Evolutionary conservation across 129 eudicot genomes (phyloP).

Genomic region (Tanacetum coccineum): DNA sequence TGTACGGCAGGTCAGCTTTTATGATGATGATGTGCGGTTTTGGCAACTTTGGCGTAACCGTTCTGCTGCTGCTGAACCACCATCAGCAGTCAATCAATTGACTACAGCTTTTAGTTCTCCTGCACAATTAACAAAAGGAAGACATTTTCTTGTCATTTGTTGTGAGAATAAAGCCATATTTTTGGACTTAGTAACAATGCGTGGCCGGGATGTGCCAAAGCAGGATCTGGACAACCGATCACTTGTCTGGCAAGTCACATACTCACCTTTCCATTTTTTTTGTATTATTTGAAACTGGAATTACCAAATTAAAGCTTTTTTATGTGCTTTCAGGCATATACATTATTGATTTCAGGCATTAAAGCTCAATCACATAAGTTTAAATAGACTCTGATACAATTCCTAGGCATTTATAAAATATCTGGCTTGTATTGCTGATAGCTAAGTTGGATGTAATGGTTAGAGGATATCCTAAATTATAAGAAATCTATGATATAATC

Average conservation of each 20-base stretch:
- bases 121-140: conserved; percentile 89
- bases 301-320: not conserved
- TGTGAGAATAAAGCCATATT: conserved; percentile 96
- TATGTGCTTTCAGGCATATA: not conserved
- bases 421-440: not conserved
- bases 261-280: conserved; percentile 13
- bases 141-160: conserved; percentile 93
- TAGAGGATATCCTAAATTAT: not conserved
- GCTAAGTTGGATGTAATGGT: not conserved
- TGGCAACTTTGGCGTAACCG: conserved; percentile 95
- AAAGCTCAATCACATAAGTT: conserved; percentile 2
- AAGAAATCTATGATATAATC: not conserved
- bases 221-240: conserved; percentile 88
- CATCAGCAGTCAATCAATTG: conserved; percentile 75
- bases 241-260: conserved; percentile 74
- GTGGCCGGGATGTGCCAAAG: conserved; percentile 97
- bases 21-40: conserved; percentile 89
- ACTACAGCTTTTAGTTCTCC: conserved; percentile 74
- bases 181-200: conserved; percentile 95
- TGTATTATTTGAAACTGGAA: not conserved
- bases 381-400: not conserved
- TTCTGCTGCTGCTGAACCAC: conserved; percentile 95
- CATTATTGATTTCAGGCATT: conserved; percentile 7
- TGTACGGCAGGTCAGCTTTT: conserved; percentile 97
- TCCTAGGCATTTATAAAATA: not conserved